Base-by-base conservation (phyloP, 1,139 yeast genomes). In the Sugiyamaella grinbergsii region DNA sequence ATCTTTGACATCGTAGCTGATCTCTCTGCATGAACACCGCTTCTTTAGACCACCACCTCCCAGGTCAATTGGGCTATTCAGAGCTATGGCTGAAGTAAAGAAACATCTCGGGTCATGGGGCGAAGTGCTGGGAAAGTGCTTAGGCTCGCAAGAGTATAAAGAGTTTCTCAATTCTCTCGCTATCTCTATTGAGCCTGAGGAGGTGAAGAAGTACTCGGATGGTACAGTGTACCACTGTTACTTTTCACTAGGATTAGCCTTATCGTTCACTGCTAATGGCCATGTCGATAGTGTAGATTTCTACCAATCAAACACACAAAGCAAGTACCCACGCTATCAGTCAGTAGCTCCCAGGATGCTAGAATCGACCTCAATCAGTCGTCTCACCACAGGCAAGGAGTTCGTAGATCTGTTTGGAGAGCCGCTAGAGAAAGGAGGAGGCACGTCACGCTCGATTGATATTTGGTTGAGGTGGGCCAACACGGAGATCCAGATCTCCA, bases 401-500 rank as follows among this genome's bases (percentile, higher is more conserved):
- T 46, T 63, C 36, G 63, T 64, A 1, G 56, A 57, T 19, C 49
- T 33, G 45, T 57, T 56, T 41, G 67, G 67, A 4, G 68, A 64
- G 46, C 68, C 68, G 1, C 15, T 32, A 0, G 64, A 62, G 31
- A 64, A 64, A 41, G 65, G 63, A 1, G 64, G 66, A 3, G 65
- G 64, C 1, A 38, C 49, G 19, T 48, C 58, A 16, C 49, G 49
- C 20, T 39, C 51, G 4, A 54, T 62, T 26, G 60, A 60, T 24
- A 63, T 64, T 11, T 64, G 68, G 68, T 48, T 64, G 33, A 52
- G 67, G n/a, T 64, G 66, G 65, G 37, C 39, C 2, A 33, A 46
- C 4, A 44, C 63, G 18, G 62, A 63, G 47, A 62, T 61, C 6
- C 63, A 58, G n/a, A 45, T 64, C 11, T 51, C 54, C 6, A 51